Evolutionary conservation across 768 basidiomycete genomes (phyloP).

Genomic region (Tremella mesenterica): DNA sequence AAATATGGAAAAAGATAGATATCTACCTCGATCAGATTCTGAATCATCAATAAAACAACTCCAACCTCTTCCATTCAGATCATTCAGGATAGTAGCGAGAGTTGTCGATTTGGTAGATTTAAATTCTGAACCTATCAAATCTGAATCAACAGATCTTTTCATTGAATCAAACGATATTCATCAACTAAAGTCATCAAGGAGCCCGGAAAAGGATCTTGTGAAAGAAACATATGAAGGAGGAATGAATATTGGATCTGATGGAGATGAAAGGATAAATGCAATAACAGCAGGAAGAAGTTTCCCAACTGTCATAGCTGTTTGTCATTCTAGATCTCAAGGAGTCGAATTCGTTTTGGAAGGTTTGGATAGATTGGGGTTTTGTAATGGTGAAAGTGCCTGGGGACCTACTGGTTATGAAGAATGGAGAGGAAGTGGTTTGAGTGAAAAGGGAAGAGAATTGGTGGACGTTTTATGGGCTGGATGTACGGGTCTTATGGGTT

Average conservation of each 20-base stretch:
- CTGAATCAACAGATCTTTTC: conserved; percentile 1
- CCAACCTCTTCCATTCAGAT: conserved; percentile 47
- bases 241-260: not conserved
- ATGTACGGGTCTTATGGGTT: conserved; percentile 42
- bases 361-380: conserved; percentile 64
- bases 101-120: conserved; percentile 66
- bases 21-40: not conserved
- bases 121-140: conserved; percentile 39
- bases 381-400: conserved; percentile 46
- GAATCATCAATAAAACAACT: not conserved
- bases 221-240: not conserved
- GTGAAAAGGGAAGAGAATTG: conserved; percentile 35
- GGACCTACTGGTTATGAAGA: conserved; percentile 48
- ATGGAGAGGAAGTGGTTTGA: conserved; percentile 40
- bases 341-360: conserved; percentile 76
- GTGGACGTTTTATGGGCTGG: conserved; percentile 43
- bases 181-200: too few relatives aligned
- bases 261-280: conserved; percentile 22
- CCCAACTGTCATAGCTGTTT: conserved; percentile 50
- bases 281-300: conserved; percentile 58
- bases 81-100: conserved; percentile 67
- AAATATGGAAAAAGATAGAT: not conserved
- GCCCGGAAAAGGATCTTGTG: too few relatives aligned
- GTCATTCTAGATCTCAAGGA: conserved; percentile 44
- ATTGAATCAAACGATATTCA: too few relatives aligned